Base-by-base conservation (phyloP, 2,329 filamentous ascomycete species). In the Volutella citrinella region DNA sequence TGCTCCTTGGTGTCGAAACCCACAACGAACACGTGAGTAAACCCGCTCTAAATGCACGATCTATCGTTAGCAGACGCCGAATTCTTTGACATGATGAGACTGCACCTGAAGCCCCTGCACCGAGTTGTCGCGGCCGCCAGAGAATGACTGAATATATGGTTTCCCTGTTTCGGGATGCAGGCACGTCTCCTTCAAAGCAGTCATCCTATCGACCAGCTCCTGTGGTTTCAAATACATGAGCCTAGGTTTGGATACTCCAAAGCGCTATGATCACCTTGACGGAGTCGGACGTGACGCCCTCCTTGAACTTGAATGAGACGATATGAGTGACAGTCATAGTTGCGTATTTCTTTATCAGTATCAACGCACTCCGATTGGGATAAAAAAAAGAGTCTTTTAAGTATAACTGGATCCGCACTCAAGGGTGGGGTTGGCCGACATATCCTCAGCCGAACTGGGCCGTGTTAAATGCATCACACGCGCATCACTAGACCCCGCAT, bases 71-170 rank as follows among this genome's bases (percentile, higher is more conserved):
- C n/a, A n/a, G n/a, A n/a, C n/a, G n/a, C n/a, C n/a, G n/a, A n/a
- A n/a, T n/a, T n/a, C n/a, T n/a, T n/a, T n/a, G n/a, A n/a, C n/a
- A n/a, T n/a, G n/a, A n/a, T n/a, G n/a, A n/a, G n/a, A n/a, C n/a
- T n/a, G n/a, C 17, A 30, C 28, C 28, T 30, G 28, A n/a, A 30
- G n/a, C 10, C 28, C 28, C 28, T 30, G 28, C n/a, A 30, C 28
- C 10, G 28, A 30, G 28, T 30, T 30, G 19, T 30, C 28, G 7
- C 18, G 7, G 10, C 28, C 28, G 15, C 28, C 28, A 30, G 28
- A 6, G 19, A 19, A 30, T 5, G 28, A 30, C 12, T 21, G 15
- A 10, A 30, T 30, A 12, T 22, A 30, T 15, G 28, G 28, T 15
- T 21, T 21, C 7, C n/a, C 12, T 11, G 28, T 22, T 5, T 14